Evolutionary conservation across 164 flowering plant genomes (phyloP), one percentile per base, ranked within the genome.

Genomic region (Chloranthus sessilifolius): DNA sequence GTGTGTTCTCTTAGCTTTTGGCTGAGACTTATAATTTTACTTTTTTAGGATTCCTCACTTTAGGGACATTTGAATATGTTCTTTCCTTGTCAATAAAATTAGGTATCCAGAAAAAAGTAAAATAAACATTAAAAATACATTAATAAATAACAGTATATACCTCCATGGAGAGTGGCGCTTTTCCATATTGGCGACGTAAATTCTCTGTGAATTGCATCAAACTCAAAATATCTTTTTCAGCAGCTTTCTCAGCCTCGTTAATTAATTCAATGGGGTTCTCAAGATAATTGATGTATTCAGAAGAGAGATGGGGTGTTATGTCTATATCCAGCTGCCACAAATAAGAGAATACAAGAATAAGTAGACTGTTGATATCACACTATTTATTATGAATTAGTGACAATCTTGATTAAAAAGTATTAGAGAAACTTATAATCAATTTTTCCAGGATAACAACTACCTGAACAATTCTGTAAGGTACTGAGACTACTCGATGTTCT

Each of bases 121-220:
- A 22, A 29, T 16, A 43, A 1, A 46, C 30, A 25, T 11, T 21
- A 17, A 21, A 8, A 29, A 41, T n/a, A n/a, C n/a, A n/a, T n/a
- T n/a, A n/a, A 39, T 19, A 15, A 34, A 52, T 7, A 3, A n/a
- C 25, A 39, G n/a, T 8, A 23, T 8, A 28, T 50, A 58, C 62
- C 62, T 92, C 96, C 99, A 92, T 92, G 45, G 99, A 75, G 49
- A 48, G 63, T 20, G 98, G 98, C 70, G 88, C 98, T 69, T 88
- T 88, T 47, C 98, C 96, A 74, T 91, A 75, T 40, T 80, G 95
- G 23, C 90, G 76, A 10, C 96, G 83, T 37, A 92, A 64, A 62
- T 78, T 76, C 67, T 85, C 96, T 2, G 94, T 73, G 50, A 80
- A 92, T 56, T 85, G 88, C 80, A 92, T 78, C 58, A 92, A 68